phyloP scores from a whole-genome alignment of 805 yeast genomes.

The Metschnikowia cerradonensis region DNA sequence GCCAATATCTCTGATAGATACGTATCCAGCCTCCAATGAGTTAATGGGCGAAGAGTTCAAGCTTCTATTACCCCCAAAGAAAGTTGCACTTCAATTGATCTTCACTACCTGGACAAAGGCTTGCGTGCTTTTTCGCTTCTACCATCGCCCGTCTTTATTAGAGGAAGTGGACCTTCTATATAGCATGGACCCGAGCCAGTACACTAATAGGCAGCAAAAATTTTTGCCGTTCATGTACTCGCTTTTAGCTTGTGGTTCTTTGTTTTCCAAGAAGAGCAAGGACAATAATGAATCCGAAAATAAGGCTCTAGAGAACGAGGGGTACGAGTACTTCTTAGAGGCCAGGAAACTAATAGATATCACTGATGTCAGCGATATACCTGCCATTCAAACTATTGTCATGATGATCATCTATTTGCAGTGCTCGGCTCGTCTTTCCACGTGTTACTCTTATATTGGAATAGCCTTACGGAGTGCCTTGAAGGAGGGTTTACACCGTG shows the following conservation, averaged over 20 bases:
- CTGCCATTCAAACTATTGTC: slow-evolving; percentile 79
- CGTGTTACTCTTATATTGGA: slow-evolving; percentile 87
- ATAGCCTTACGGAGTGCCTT: slow-evolving; percentile 79
- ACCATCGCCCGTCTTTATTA: slow-evolving; percentile 78
- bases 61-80: slow-evolving; percentile 71
- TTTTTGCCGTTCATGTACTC: slow-evolving; percentile 79
- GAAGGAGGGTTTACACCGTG: slow-evolving; percentile 79
- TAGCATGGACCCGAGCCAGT: slow-evolving; percentile 67
- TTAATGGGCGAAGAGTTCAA: slow-evolving; percentile 46
- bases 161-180: slow-evolving; percentile 72
- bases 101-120: slow-evolving; percentile 81
- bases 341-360: slow-evolving; percentile 78
- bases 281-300: slow-evolving; percentile 15
- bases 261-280: slow-evolving; percentile 49
- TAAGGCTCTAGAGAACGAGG: slow-evolving; percentile 62
- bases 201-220: slow-evolving; percentile 67
- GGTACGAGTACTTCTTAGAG: slow-evolving; percentile 73
- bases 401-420: slow-evolving; percentile 83
- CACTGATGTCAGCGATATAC: slow-evolving; percentile 77
- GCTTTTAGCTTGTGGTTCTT: slow-evolving; percentile 84
- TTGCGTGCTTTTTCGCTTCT: slow-evolving; percentile 78
- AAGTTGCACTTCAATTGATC: slow-evolving; percentile 64
- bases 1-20: slow-evolving; percentile 10
- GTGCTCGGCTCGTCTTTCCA: slow-evolving; percentile 80
- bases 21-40: slow-evolving; percentile 21